Evolutionary conservation across 306 rosid genomes (phyloP).

Genomic region (Cucurbita maxima): DNA sequence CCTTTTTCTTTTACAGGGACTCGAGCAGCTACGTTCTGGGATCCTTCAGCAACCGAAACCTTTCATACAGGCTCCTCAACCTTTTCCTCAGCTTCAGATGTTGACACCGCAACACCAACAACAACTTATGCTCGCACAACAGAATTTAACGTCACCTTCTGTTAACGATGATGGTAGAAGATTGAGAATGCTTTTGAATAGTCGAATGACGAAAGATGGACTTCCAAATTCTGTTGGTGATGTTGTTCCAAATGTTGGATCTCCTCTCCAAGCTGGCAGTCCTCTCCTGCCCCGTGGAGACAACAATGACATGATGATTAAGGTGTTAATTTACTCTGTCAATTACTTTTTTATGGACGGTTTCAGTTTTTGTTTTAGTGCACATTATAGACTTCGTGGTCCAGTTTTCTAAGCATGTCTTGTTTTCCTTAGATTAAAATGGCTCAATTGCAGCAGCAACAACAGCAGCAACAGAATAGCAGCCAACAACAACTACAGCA

Average conservation of each 20-base stretch:
- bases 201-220: conserved; percentile 59
- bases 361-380: neutral
- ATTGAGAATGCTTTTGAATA: conserved; percentile 71
- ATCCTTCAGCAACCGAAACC: conserved; percentile 86
- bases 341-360: neutral
- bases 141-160: conserved; percentile 73
- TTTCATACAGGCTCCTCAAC: conserved; percentile 75
- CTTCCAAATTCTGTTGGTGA: conserved; percentile 74
- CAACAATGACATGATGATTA: conserved; percentile 53
- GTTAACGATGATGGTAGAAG: conserved; percentile 67
- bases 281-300: conserved; percentile 73
- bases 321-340: conserved; percentile 31
- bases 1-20: conserved; percentile 31
- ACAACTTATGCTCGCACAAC: conserved; percentile 90
- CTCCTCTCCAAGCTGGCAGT: conserved; percentile 71
- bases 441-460: conserved; percentile 82
- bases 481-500: conserved; percentile 57
- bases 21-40: conserved; percentile 89
- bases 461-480: conserved; percentile 39
- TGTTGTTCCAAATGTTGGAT: conserved; percentile 63
- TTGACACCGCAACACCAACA: conserved; percentile 91
- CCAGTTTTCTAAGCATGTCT: conserved; percentile 13
- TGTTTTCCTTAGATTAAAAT: conserved; percentile 43
- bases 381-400: neutral
- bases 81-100: conserved; percentile 92